These are phyloP conservation scores for Tricholoma saponaceum DNA, from an alignment of 768 basidiomycete species.

Conservation along the genomic window DNA sequence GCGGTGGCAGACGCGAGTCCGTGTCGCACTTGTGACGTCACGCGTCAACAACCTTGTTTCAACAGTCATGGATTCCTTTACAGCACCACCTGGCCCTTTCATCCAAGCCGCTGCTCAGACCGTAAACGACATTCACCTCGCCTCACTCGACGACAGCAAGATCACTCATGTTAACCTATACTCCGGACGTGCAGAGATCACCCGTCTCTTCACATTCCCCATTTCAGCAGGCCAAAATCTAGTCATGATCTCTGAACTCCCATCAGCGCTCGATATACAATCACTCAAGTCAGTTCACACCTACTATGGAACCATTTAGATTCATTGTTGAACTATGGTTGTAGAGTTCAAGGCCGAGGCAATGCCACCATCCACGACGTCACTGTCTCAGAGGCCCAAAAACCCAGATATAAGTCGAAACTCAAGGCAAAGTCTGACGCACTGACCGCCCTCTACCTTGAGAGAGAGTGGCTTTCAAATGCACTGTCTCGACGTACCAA, in stretches of 20 bases:
- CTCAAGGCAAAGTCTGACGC: constrained; percentile 15
- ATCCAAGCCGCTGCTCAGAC: neutral
- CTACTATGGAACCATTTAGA: neutral
- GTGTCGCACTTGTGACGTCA: neutral
- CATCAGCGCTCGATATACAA: neutral
- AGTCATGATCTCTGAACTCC: neutral
- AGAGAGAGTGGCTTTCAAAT: constrained; percentile 15
- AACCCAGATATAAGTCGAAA: neutral
- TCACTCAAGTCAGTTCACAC: neutral
- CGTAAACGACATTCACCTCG: neutral
- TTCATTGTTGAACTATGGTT: neutral
- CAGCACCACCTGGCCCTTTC: neutral
- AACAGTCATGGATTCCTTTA: neutral
- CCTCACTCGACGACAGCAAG: neutral
- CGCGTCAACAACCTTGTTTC: neutral
- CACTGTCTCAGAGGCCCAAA: constrained; percentile 17
- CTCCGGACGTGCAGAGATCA: neutral
- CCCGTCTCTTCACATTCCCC: neutral
- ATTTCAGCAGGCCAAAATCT: neutral
- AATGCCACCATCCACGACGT: constrained; percentile 33
- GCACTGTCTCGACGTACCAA: constrained; percentile 20
- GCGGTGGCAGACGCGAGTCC: too few relatives aligned
- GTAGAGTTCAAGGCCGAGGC: constrained; percentile 32
- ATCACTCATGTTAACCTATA: neutral
- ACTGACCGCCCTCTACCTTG: constrained; percentile 14